These are phyloP conservation scores for Berberis vulgaris DNA, from an alignment of 164 flowering plant species.

Conservation along the genomic window DNA sequence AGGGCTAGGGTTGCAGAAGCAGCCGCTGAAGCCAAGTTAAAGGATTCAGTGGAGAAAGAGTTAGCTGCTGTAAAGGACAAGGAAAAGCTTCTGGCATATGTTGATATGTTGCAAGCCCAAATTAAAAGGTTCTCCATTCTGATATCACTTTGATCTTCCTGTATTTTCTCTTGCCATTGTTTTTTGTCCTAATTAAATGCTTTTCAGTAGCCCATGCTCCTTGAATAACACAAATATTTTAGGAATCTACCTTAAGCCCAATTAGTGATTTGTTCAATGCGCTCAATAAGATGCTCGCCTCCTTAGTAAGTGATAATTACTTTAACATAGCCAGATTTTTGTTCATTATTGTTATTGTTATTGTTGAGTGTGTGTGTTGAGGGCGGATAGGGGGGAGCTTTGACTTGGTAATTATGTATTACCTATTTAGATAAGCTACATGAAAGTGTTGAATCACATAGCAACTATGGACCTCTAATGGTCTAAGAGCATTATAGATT, in stretches of 20 bases:
- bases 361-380: too few species aligned
- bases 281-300: neutral
- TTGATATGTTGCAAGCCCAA: slow-evolving; percentile 60
- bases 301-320: neutral
- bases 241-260: too few species aligned
- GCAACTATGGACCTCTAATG: too few species aligned
- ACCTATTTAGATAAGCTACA: too few species aligned
- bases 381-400: too few species aligned
- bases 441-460: too few species aligned
- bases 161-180: neutral
- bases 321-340: too few species aligned
- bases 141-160: neutral
- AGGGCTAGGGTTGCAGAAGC: slow-evolving; percentile 71
- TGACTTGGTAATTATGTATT: too few species aligned
- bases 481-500: too few species aligned
- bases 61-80: slow-evolving; percentile 57
- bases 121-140: slow-evolving; percentile 54
- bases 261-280: neutral
- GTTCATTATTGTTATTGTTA: too few species aligned
- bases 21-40: slow-evolving; percentile 62
- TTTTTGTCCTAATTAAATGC: neutral
- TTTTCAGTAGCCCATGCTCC: neutral
- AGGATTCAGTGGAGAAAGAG: slow-evolving; percentile 65
- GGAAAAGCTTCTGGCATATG: slow-evolving; percentile 67
- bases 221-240: neutral